Percentiles rank a stretch among this genome's conserved stretches.
Evolutionary conservation across 2,329 filamentous ascomycete species (phyloP).

Genomic region (Falciphora oryzae): DNA sequence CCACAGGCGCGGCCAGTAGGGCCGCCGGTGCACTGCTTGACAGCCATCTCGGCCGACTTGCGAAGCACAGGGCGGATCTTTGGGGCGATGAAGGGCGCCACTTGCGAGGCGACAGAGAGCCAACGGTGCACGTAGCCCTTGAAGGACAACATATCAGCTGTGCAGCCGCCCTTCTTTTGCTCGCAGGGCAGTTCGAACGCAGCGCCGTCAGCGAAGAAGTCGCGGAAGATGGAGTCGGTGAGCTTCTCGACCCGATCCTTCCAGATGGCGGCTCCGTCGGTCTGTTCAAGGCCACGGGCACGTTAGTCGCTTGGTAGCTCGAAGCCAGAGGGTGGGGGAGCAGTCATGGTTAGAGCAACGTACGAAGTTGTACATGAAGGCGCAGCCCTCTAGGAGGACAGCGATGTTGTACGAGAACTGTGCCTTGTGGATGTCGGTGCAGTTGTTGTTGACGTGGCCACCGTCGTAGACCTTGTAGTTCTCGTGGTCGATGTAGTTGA

Average conservation of each 20-base stretch:
- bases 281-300: constrained; percentile 26
- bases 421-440: constrained; percentile 52
- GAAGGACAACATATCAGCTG: constrained; percentile 66
- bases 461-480: constrained; percentile 56
- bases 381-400: constrained; percentile 55
- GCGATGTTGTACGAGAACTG: constrained; percentile 66
- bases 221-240: constrained; percentile 39
- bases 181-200: constrained; percentile 50
- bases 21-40: constrained; percentile 51
- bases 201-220: constrained; percentile 52
- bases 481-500: constrained; percentile 54
- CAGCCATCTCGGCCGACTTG: constrained; percentile 53
- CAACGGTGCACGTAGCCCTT: constrained; percentile 65
- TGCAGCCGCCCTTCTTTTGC: constrained; percentile 45
- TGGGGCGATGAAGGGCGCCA: constrained; percentile 54
- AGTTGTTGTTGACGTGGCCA: constrained; percentile 50
- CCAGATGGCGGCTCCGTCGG: constrained; percentile 48
- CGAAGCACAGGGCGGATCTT: constrained; percentile 52
- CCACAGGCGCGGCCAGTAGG: constrained; percentile 47
- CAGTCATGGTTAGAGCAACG: constrained; percentile 18
- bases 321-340: not conserved
- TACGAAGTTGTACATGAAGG: constrained; percentile 63
- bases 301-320: not conserved
- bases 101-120: constrained; percentile 53
- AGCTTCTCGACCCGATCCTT: constrained; percentile 48